Evolutionary conservation across 306 rosid species (phyloP), one percentile per base, ranked within the genome.

Genomic region (Glycine latifolia): DNA sequence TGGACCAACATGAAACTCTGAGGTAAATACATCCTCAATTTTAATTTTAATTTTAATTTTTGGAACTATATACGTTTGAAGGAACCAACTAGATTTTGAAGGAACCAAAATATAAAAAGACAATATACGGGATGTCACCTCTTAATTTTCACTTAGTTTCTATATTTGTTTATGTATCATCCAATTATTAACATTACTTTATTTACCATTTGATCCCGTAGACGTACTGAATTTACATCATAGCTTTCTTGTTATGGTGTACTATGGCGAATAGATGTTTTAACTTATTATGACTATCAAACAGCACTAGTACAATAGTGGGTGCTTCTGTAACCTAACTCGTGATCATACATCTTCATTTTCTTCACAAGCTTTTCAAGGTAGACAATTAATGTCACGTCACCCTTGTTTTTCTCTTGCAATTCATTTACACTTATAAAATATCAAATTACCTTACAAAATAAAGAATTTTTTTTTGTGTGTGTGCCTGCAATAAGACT

Each of bases 1-100:
- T 88, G 84, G 79, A 88, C 44, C 80, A 83, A 2, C 81, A 81
- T 75, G 44, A 66, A 12, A 66, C 13, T 72, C 86, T 94, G 41
- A 92, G 95, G 97, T 94, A 82, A 1, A 20, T 39, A 37, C 46
- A 4, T 70, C 61, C 39, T 13, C 3, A 11, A 26, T 26, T 26
- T 26, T 26, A 41, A n/a, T 70, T 70, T 70, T 63, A 35, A n/a
- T 70, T 70, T 70, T 63, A 35, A 10, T 63, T 39, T 62, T 63
- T 35, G 10, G 17, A 17, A 33, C 20, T 63, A 35, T 12, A 5
- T 37, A 61, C 11, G 15, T 61, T 61, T 5, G 2, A 1, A 61
- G 15, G 2, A 11, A 62, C 33, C 16, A 33, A 33, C 63, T 7
- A 17, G 0, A 17, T 26, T 31, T 4, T 75, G 20, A 61, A 4